Conservation (phyloP, 208 protist species). For the Leishmania braziliensis region DNA sequence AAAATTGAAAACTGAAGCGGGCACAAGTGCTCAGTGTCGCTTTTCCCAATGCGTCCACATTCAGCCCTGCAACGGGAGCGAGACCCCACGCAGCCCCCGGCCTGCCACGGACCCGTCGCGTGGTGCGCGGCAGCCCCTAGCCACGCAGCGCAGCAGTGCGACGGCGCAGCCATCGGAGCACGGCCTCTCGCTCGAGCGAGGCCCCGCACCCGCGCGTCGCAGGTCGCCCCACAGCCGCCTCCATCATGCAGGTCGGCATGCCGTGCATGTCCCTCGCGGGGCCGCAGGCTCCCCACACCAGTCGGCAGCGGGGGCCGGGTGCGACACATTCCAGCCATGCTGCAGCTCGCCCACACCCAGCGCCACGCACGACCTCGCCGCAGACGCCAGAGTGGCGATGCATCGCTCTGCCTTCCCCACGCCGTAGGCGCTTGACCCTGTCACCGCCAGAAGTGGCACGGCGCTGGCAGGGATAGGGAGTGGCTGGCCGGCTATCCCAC, state of each 20-base stretch:
- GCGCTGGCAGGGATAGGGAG: too few species aligned
- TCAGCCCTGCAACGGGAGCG: too few species aligned
- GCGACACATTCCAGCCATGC: background rate
- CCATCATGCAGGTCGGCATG: background rate
- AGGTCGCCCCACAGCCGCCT: background rate
- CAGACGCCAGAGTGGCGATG: too few species aligned
- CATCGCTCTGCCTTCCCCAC: too few species aligned
- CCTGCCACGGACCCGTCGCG: background rate
- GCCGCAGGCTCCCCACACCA: background rate
- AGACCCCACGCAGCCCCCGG: background rate
- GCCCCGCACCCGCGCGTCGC: background rate
- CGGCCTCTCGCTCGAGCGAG: background rate
- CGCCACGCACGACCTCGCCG: too few species aligned
- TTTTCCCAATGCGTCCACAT: background rate
- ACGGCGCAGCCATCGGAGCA: background rate
- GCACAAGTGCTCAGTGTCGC: background rate
- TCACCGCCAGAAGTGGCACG: too few species aligned
- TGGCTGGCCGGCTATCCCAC: too few species aligned
- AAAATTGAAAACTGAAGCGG: background rate
- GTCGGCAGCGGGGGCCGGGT: background rate
- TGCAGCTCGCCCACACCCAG: too few species aligned
- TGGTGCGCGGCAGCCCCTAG: background rate
- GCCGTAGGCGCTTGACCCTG: too few species aligned
- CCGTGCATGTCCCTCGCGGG: background rate
- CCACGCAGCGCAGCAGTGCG: background rate